Evolutionary conservation across 75 land plant genomes (phyloP), one percentile per base, ranked within the genome.

Genomic region (Sequoiadendron giganteum): DNA sequence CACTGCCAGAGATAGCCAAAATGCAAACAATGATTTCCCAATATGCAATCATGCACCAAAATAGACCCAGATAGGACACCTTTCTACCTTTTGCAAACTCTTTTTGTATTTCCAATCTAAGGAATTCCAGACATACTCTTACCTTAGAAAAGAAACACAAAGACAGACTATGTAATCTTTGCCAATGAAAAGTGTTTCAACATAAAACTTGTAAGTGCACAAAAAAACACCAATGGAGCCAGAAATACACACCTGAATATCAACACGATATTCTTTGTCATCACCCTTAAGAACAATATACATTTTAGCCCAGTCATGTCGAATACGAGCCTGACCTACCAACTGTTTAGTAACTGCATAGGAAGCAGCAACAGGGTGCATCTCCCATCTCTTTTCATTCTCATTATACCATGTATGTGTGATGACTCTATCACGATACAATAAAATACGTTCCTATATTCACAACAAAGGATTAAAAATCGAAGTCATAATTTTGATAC

Each of bases 251-350:
- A 95, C 97, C 96, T 90, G 88, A 43, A 96, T 87, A 87, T 98
- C 93, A 87, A 96, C 95, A 89, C 85, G 89, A 86, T 93, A 98
- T 84, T 94, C 95, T 42, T 89, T 93, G 65, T 95, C 93, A 83
- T 96, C 97, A 13, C 98, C 99, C 87, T 98, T 98, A 0, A 98
- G 86, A 14, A 84, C 78, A 38, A 96, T 54, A 91, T 89, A 95
- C 94, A 98, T 93, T 52, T 87, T 90, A 90, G 86, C 90, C 93
- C 95, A 93, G 87, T 98, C 98, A 88, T 96, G 97, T 86, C 99
- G 94, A 65, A 98, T 95, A 70, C 95, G 92, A 86, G 92, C 98
- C 91, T 84, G 47, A 56, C 89, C 94, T 10, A 95, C 91, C 21
- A 98, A 81, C 68, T 94, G 93, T 86, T 93, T 93, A 47, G 94